Evolutionary conservation across 495 filamentous ascomycete species (phyloP).

Genomic region (Lasiosphaeria hispida): DNA sequence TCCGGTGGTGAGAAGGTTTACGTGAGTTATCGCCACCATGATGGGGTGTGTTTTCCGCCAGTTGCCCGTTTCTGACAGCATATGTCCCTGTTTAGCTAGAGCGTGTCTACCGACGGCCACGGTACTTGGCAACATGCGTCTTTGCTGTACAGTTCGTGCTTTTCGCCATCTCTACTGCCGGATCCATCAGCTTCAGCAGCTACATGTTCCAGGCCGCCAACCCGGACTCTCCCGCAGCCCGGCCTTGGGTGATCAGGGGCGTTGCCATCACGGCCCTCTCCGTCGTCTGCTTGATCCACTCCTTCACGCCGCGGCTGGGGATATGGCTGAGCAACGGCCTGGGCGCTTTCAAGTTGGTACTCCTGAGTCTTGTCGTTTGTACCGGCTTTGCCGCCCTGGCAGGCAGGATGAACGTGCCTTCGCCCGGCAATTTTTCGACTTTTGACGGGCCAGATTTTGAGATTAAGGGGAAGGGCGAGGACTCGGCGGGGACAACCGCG

Average conservation of each 20-base stretch:
- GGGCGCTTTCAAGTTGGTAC: slow-evolving; percentile 60
- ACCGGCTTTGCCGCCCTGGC: slow-evolving; percentile 50
- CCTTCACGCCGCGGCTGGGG: slow-evolving; percentile 58
- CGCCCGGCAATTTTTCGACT: slow-evolving; percentile 42
- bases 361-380: slow-evolving; percentile 59
- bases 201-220: slow-evolving; percentile 32
- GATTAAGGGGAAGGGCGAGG: slow-evolving; percentile 1
- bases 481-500: slow-evolving; percentile 18
- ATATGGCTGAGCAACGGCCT: slow-evolving; percentile 61
- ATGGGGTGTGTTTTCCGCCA: neutral
- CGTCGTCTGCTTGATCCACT: slow-evolving; percentile 56
- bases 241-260: slow-evolving; percentile 31
- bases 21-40: slow-evolving; percentile 13
- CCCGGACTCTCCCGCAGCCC: slow-evolving; percentile 8
- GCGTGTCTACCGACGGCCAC: slow-evolving; percentile 32
- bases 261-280: slow-evolving; percentile 45
- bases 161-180: slow-evolving; percentile 37
- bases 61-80: neutral
- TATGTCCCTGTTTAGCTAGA: slow-evolving; percentile 21
- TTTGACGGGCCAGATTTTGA: slow-evolving; percentile 40
- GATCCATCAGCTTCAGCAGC: slow-evolving; percentile 31
- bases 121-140: slow-evolving; percentile 35
- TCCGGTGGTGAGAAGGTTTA: slow-evolving; percentile 39
- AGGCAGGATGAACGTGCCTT: slow-evolving; percentile 16
- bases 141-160: slow-evolving; percentile 41